phyloP scores from a whole-genome alignment of 495 filamentous ascomycete genomes.

The Hypoxylon trugodes region DNA sequence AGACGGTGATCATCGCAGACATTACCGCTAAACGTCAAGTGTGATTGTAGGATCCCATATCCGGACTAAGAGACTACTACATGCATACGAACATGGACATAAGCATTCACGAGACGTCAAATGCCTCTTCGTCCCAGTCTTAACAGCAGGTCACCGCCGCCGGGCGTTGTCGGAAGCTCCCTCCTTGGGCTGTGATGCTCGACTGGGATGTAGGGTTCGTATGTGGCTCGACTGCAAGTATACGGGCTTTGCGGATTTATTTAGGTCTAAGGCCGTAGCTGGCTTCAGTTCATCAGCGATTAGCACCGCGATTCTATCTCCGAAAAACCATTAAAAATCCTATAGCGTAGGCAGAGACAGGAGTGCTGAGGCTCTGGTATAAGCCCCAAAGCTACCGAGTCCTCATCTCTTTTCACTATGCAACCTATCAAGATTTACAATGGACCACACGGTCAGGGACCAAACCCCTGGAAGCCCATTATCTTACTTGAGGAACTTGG shows the following conservation, averaged over 20 bases:
- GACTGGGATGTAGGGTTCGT: neutral
- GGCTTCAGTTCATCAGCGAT: too few species aligned
- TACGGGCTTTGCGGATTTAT: neutral
- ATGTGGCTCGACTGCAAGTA: neutral
- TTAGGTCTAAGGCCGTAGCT: neutral
- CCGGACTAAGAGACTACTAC: neutral
- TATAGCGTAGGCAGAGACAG: too few species aligned
- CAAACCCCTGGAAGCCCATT: constrained; percentile 72
- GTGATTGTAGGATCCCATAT: too few species aligned
- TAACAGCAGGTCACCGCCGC: too few species aligned
- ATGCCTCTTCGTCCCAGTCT: too few species aligned
- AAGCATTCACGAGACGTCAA: neutral
- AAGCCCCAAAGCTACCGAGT: neutral
- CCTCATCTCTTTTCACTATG: constrained; percentile 8
- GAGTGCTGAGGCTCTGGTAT: too few species aligned
- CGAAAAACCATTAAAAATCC: too few species aligned
- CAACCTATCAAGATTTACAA: constrained; percentile 39
- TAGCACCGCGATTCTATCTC: too few species aligned
- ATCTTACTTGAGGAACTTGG: constrained; percentile 68
- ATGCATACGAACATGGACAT: neutral
- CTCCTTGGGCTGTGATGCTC: neutral
- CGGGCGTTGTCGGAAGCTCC: neutral
- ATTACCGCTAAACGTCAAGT: too few species aligned
- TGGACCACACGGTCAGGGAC: constrained; percentile 54
- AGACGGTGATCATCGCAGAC: too few species aligned